phyloP scores from a whole-genome alignment of 768 basidiomycete species.

The Tricholoma sp. region DNA sequence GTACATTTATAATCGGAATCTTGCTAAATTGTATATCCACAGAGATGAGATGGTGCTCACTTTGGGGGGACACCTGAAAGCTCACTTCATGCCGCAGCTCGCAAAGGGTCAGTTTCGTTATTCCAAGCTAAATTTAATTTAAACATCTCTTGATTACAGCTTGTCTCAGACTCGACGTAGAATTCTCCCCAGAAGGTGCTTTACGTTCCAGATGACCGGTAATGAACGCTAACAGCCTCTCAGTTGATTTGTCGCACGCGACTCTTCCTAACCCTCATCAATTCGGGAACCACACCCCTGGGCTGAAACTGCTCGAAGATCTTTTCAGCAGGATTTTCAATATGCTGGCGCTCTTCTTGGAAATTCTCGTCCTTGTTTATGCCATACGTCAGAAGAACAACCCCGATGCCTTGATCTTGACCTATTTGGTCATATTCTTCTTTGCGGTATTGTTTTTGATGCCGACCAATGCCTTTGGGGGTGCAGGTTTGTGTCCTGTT shows the following conservation, averaged over 20 bases:
- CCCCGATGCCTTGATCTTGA: conserved; percentile 20
- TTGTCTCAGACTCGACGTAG: conserved; percentile 18
- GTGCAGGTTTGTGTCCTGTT: conserved; percentile 23
- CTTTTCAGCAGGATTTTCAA: conserved; percentile 18
- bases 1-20: neutral
- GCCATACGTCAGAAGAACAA: conserved; percentile 14
- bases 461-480: conserved; percentile 30
- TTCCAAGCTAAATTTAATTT: neutral
- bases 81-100: conserved; percentile 34
- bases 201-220: neutral
- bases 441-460: conserved; percentile 25
- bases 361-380: conserved; percentile 18
- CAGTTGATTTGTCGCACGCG: neutral
- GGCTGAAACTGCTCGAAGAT: conserved; percentile 25
- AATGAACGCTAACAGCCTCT: neutral
- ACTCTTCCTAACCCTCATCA: neutral
- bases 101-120: conserved; percentile 25
- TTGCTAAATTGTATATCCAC: neutral
- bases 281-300: conserved; percentile 31
- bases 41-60: conserved; percentile 15
- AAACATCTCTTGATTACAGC: conserved; percentile 10
- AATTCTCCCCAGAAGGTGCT: conserved; percentile 9
- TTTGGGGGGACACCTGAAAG: conserved; percentile 28
- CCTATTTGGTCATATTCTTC: conserved; percentile 22
- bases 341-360: conserved; percentile 20